Evolutionary conservation across 768 basidiomycete genomes (phyloP).

Genomic region (Leucocoprinus leucothites): DNA sequence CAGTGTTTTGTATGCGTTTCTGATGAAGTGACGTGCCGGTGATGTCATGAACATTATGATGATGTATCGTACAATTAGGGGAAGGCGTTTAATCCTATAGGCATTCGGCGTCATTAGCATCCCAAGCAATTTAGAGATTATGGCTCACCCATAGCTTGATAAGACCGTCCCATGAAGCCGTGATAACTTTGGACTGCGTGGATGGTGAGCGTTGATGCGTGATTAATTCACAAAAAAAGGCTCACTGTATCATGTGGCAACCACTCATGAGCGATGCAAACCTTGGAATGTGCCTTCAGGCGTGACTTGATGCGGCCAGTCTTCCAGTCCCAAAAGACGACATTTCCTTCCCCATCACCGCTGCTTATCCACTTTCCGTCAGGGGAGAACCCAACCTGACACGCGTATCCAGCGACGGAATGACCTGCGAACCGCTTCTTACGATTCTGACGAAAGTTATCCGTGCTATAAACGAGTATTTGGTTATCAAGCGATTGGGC

Average conservation of each 20-base stretch:
- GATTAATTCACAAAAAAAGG: constrained; percentile 40
- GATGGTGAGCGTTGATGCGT: constrained; percentile 21
- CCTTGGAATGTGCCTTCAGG: constrained; percentile 86
- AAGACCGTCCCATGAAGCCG: constrained; percentile 95
- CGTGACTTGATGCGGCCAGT: constrained; percentile 93
- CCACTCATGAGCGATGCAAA: constrained; percentile 99
- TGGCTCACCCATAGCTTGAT: constrained; percentile 93
- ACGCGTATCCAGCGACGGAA: constrained; percentile 95
- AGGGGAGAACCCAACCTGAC: constrained; percentile 95
- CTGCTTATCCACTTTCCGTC: constrained; percentile 99
- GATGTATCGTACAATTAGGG: not conserved
- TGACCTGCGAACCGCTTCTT: constrained; percentile 99
- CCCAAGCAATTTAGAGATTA: not conserved
- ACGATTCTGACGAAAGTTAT: constrained; percentile 97
- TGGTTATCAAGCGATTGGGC: constrained; percentile 98
- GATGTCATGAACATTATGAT: constrained; percentile 5
- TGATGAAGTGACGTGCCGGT: not conserved
- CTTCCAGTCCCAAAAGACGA: constrained; percentile 99
- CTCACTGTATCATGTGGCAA: constrained; percentile 94
- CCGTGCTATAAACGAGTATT: constrained; percentile 94
- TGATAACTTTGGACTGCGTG: constrained; percentile 89
- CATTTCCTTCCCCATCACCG: constrained; percentile 91
- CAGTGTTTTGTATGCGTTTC: not conserved
- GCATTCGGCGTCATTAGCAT: not conserved
- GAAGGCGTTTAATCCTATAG: constrained; percentile 9